Conservation (phyloP, 202 grass and related monocot species). For the Hordeum pubiflorum region DNA sequence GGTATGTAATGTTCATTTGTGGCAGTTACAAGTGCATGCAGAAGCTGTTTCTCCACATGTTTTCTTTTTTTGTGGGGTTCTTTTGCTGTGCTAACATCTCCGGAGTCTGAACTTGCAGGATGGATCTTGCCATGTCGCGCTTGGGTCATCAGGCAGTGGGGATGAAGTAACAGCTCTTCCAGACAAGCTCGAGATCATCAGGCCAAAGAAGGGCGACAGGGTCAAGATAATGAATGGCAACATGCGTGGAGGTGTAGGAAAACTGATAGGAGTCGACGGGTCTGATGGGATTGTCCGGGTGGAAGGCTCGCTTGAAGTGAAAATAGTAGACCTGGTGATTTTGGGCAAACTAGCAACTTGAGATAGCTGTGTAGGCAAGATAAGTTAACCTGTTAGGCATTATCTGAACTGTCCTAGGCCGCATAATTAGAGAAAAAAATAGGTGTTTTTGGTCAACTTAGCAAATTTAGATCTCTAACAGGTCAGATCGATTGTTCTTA, state of each 20-base stretch:
- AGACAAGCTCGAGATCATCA: conserved; percentile 58
- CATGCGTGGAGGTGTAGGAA: conserved; percentile 43
- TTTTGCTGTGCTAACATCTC: background rate
- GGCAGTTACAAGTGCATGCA: background rate
- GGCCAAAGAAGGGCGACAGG: conserved; percentile 64
- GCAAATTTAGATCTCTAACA: background rate
- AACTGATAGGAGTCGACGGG: conserved; percentile 58
- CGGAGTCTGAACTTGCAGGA: conserved; percentile 34
- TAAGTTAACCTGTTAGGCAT: background rate
- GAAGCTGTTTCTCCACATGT: background rate
- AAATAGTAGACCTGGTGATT: conserved; percentile 71
- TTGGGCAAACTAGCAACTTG: conserved; percentile 52
- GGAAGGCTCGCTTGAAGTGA: conserved; percentile 40
- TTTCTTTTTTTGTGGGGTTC: background rate
- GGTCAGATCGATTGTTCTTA: background rate
- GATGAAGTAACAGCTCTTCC: conserved; percentile 35
- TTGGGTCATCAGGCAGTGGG: conserved; percentile 47
- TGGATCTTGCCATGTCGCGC: conserved; percentile 59
- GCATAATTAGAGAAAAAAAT: background rate
- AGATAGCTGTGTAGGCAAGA: background rate
- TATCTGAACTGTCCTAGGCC: background rate
- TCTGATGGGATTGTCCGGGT: conserved; percentile 73
- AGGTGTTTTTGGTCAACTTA: background rate
- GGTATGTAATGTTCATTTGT: conserved; percentile 26
- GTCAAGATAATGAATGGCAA: conserved; percentile 63